Percentiles rank a stretch among this genome's conserved stretches.
Conservation (phyloP, 2,329 filamentous ascomycete species). For the Penicillium crustosum region DNA sequence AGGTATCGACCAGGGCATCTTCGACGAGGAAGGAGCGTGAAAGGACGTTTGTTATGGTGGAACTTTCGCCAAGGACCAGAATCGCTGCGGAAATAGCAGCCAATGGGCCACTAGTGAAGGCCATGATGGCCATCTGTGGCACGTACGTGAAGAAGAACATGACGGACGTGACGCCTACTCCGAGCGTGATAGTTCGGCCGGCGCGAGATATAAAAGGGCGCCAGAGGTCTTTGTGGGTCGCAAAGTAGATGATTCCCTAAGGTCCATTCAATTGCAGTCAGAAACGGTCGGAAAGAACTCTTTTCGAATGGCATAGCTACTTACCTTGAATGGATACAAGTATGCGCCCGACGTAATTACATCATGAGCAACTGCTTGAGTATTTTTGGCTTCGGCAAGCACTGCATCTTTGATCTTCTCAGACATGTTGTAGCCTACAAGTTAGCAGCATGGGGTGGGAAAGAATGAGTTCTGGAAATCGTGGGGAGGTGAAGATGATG, state of each 20-base stretch:
- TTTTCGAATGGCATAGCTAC: neutral
- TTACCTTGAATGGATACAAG: constrained; percentile 76
- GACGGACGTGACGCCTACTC: constrained; percentile 66
- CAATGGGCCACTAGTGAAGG: constrained; percentile 78
- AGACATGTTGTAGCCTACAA: constrained; percentile 30
- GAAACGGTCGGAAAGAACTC: neutral
- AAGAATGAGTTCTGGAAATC: neutral
- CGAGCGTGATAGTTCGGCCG: constrained; percentile 65
- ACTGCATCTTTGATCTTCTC: constrained; percentile 59
- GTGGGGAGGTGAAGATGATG: neutral
- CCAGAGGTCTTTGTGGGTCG: constrained; percentile 59
- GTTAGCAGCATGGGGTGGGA: neutral
- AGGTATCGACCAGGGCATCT: constrained; percentile 82
- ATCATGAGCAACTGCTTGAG: constrained; percentile 63
- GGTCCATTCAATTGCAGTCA: neutral
- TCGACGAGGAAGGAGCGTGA: constrained; percentile 72
- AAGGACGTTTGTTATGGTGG: constrained; percentile 52
- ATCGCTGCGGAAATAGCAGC: constrained; percentile 61
- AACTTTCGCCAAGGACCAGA: constrained; percentile 60
- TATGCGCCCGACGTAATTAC: constrained; percentile 76
- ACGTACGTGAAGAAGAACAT: constrained; percentile 90
- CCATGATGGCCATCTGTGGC: constrained; percentile 78
- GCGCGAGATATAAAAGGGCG: constrained; percentile 59
- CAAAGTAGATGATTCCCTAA: constrained; percentile 62
- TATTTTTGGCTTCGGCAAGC: constrained; percentile 68